A percentile compares a stretch with the other conserved stretches of the same genome.
Conservation (phyloP, 2,329 filamentous ascomycete genomes). For the Talaromyces albobiverticillius region DNA sequence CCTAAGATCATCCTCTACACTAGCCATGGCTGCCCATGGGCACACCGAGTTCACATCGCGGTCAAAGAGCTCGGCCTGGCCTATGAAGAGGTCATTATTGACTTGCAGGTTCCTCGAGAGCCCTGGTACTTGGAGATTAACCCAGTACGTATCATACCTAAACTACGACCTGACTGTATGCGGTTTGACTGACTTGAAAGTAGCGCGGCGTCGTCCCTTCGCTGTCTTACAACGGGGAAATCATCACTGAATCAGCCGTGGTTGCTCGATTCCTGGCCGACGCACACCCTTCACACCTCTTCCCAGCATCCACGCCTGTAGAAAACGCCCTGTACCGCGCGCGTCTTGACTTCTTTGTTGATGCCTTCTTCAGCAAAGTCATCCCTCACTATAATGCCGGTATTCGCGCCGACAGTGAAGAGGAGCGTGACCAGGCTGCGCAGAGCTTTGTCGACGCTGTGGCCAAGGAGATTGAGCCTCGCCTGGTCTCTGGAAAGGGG, state of each 20-base stretch:
- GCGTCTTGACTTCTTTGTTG: constrained; percentile 68
- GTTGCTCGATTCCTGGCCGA: constrained; percentile 72
- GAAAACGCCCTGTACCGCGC: constrained; percentile 62
- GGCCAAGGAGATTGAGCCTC: constrained; percentile 70
- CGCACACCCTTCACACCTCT: constrained; percentile 63
- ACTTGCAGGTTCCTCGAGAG: constrained; percentile 66
- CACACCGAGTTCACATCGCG: constrained; percentile 72
- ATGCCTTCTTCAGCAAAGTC: constrained; percentile 65
- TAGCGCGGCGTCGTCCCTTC: constrained; percentile 71
- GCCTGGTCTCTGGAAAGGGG: constrained; percentile 50
- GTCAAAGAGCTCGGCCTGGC: constrained; percentile 64
- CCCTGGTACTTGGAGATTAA: constrained; percentile 74
- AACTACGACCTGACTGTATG: neutral
- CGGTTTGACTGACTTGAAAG: neutral
- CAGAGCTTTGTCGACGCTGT: constrained; percentile 56
- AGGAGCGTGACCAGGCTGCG: constrained; percentile 49
- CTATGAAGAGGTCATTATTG: constrained; percentile 70
- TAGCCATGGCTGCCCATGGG: constrained; percentile 67
- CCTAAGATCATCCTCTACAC: constrained; percentile 67
- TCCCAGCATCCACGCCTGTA: constrained; percentile 53
- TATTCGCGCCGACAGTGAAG: constrained; percentile 46
- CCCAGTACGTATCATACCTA: constrained; percentile 45
- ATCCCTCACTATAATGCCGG: constrained; percentile 47
- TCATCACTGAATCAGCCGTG: constrained; percentile 70
- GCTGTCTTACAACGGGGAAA: constrained; percentile 65